These are phyloP conservation scores for Arthrobotrys entomopaga DNA, from an alignment of 2,329 filamentous ascomycete genomes.

Conservation along the genomic window DNA sequence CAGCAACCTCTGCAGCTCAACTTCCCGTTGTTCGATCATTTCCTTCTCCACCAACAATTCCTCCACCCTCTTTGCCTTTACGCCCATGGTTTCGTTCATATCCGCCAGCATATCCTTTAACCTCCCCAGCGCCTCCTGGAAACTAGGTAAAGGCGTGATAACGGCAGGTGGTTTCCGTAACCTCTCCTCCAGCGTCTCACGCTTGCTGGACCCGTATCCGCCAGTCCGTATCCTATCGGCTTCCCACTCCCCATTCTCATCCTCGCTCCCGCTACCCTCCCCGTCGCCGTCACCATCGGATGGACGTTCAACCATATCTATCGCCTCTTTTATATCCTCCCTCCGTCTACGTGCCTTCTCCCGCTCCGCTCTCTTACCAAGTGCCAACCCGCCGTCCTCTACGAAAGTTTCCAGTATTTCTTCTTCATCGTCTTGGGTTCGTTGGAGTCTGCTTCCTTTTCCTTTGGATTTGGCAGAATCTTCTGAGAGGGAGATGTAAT, in stretches of 20 bases:
- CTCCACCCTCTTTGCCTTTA: slow-evolving; percentile 39
- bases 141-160: slow-evolving; percentile 37
- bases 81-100: slow-evolving; percentile 25
- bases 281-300: slow-evolving; percentile 28
- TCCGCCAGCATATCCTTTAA: slow-evolving; percentile 31
- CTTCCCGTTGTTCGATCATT: slow-evolving; percentile 48
- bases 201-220: slow-evolving; percentile 43
- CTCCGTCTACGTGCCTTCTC: slow-evolving; percentile 41
- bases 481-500: slow-evolving; percentile 50
- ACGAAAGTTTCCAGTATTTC: slow-evolving; percentile 52
- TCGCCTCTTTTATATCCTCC: slow-evolving; percentile 45
- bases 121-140: slow-evolving; percentile 34
- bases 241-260: slow-evolving; percentile 44
- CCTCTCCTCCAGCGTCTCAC: slow-evolving; percentile 44
- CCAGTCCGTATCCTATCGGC: slow-evolving; percentile 43
- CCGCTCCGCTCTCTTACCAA: slow-evolving; percentile 35
- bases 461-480: slow-evolving; percentile 13
- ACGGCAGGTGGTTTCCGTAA: slow-evolving; percentile 43
- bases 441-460: slow-evolving; percentile 34
- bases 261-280: slow-evolving; percentile 18
- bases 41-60: slow-evolving; percentile 39
- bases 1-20: slow-evolving; percentile 35
- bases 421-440: slow-evolving; percentile 46
- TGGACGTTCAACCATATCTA: slow-evolving; percentile 46
- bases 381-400: slow-evolving; percentile 45